Evolutionary conservation across 768 basidiomycete genomes (phyloP).

Genomic region (Melanogaster broomeanus): DNA sequence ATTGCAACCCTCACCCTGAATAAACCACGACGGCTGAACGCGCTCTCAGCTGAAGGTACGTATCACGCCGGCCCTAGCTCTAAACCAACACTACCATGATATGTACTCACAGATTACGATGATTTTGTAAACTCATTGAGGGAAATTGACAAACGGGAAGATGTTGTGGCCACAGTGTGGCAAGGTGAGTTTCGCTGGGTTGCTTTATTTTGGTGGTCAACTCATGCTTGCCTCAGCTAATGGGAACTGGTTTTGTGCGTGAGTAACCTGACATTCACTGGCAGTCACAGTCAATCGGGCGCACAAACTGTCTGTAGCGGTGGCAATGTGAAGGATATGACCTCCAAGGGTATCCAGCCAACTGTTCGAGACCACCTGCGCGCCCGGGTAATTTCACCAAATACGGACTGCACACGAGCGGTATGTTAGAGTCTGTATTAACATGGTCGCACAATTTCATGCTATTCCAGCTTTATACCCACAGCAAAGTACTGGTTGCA

Average conservation of each 20-base stretch:
- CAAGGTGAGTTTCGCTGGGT: conserved; percentile 46
- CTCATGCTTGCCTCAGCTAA: conserved; percentile 41
- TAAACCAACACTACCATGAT: not conserved
- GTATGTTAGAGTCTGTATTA: conserved; percentile 36
- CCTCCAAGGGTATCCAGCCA: conserved; percentile 9
- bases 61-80: conserved; percentile 16
- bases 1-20: conserved; percentile 74
- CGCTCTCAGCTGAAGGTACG: conserved; percentile 52
- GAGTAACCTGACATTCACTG: conserved; percentile 26
- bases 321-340: conserved; percentile 55
- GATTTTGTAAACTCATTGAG: conserved; percentile 58
- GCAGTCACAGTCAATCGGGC: not conserved
- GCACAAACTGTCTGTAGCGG: conserved; percentile 42
- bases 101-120: conserved; percentile 52
- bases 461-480: conserved; percentile 55
- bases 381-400: conserved; percentile 47
- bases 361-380: conserved; percentile 50
- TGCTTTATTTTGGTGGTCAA: not conserved
- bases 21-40: conserved; percentile 59
- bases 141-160: conserved; percentile 56
- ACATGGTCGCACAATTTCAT: not conserved
- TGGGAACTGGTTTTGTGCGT: conserved; percentile 78
- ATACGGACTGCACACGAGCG: conserved; percentile 65
- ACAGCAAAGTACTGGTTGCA: conserved; percentile 69
- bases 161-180: conserved; percentile 67